Evolutionary conservation across 2,329 filamentous ascomycete species (phyloP), one percentile per base, ranked within the genome.

Genomic region (Ceratocystis variospora): DNA sequence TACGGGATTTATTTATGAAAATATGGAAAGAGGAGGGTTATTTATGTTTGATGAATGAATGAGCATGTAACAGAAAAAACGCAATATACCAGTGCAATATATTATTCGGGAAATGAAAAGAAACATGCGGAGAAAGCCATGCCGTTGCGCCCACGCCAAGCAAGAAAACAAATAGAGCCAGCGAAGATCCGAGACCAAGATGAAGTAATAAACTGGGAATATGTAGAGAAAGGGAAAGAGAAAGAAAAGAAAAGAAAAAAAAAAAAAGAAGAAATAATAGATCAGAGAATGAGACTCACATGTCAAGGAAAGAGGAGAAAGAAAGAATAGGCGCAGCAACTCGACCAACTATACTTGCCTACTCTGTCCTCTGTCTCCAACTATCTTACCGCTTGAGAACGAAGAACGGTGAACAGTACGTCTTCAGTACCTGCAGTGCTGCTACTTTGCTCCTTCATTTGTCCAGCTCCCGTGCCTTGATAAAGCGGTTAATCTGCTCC

Each of bases 401-500:
- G 17, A 53, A 53, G 22, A 53, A 25, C 7, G 1, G 8, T 25
- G 22, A 53, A 25, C 7, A 3, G 8, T 25, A 12, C 48, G 17
- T 1, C 48, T 5, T 7, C 15, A 17, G 45, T 8, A 46, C 15
- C 45, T 12, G n/a, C 48, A 57, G 2, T 25, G 15, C 28, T 17
- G 37, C 37, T 8, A 41, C n/a, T 37, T 8, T 62, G 25, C 22
- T 6, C 12, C 22, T 44, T 74, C 70, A 81, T 71, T 82, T 81
- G 64, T 84, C 82, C 55, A 85, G 73, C 1, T 78, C 78, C 15
- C 81, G 76, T 0, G 82, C 82, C 72, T 84, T 85, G 72, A 85
- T 77, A 68, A 84, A 84, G 10, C 82, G 76, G 67, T 80, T 81
- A 65, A 85, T 79, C 71, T 83, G 80, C 72, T 85, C 83, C 62